A percentile compares a stretch with the other conserved stretches of the same genome.
phyloP scores from a whole-genome alignment of 2,329 filamentous ascomycete species.

The Apiospora rasikravindrae region DNA sequence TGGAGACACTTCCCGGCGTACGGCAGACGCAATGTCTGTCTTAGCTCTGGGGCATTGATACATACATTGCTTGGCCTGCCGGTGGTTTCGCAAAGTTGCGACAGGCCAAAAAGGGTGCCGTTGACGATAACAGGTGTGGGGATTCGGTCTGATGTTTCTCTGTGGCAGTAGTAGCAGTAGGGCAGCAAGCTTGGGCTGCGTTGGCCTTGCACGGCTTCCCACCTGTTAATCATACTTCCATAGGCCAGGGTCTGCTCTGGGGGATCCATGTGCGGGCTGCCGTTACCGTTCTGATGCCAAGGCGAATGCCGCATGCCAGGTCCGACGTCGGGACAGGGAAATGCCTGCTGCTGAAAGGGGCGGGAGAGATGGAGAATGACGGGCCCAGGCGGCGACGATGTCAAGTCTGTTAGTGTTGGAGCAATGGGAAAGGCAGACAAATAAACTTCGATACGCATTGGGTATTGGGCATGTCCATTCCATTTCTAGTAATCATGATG shows the following conservation, averaged over 20 bases:
- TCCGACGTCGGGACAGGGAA: background rate
- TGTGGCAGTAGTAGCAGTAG: background rate
- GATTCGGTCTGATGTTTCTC: background rate
- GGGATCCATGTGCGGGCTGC: background rate
- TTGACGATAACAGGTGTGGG: background rate
- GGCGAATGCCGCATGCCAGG: background rate
- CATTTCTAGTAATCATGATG: background rate
- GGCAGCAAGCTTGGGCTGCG: background rate
- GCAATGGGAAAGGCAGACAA: background rate
- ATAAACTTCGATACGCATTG: background rate
- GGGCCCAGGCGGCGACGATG: background rate
- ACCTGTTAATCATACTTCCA: no score
- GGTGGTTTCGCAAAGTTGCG: slow-evolving; percentile 5
- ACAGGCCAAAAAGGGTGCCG: background rate
- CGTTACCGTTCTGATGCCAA: background rate
- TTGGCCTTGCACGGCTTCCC: background rate
- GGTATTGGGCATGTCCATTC: background rate
- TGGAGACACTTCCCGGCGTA: background rate
- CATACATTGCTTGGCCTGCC: background rate
- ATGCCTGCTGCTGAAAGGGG: background rate
- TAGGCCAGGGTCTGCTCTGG: background rate
- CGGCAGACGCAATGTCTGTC: slow-evolving; percentile 10
- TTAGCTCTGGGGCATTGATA: background rate
- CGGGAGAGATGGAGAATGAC: background rate
- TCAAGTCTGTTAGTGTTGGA: background rate